phyloP scores from a whole-genome alignment of 192 early-diverging fungal species.

The Coemansia umbellata region DNA sequence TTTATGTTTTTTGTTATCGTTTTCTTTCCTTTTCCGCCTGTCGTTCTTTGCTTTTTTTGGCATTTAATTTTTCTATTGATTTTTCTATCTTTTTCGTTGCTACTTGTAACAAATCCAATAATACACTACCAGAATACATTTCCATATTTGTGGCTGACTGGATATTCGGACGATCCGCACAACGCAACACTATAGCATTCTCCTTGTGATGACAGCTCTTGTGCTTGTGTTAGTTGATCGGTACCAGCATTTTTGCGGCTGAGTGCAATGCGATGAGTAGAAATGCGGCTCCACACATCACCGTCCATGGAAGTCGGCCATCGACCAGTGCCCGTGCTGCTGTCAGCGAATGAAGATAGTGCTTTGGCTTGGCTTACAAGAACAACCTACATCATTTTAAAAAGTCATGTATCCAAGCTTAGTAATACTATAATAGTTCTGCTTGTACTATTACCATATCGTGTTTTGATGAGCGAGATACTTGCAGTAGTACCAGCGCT shows the following conservation, averaged over 20 bases:
- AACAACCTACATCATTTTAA: conserved; percentile 8
- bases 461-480: conserved; percentile 6
- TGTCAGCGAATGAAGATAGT: background rate
- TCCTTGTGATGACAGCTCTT: background rate
- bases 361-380: conserved; percentile 34
- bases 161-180: conserved; percentile 2
- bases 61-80: background rate
- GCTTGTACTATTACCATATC: background rate
- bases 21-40: background rate
- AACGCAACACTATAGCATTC: background rate
- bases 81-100: too few species aligned
- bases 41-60: background rate
- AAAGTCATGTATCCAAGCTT: too few species aligned
- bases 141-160: background rate
- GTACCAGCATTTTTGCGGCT: background rate
- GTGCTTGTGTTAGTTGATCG: conserved; percentile 6
- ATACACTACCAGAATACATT: background rate
- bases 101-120: background rate
- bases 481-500: conserved; percentile 9
- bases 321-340: conserved; percentile 4
- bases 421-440: too few species aligned
- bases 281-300: conserved; percentile 23
- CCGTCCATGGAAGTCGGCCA: conserved; percentile 17
- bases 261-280: conserved; percentile 3
- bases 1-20: background rate